Evolutionary conservation across 352 stramenopile genomes (phyloP).

Genomic region (Thalassiosira livingstoniorum): DNA sequence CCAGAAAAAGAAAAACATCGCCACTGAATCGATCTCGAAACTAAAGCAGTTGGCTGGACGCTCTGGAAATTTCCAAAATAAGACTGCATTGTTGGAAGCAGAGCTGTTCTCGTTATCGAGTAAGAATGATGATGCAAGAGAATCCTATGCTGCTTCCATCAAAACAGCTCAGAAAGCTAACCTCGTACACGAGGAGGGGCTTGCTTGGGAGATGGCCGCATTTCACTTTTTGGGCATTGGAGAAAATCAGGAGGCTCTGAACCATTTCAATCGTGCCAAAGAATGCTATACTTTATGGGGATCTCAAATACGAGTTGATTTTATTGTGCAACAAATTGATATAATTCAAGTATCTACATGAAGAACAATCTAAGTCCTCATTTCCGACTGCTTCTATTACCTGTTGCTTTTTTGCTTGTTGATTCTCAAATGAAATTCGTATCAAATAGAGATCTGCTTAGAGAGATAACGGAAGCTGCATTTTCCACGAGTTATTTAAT

Average conservation of each 20-base stretch:
- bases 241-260: neutral
- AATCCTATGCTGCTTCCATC: neutral
- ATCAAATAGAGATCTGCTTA: too few species aligned
- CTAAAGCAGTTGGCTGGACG: neutral
- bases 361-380: too few species aligned
- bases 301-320: neutral
- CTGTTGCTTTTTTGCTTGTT: too few species aligned
- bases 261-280: neutral
- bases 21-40: neutral
- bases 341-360: neutral
- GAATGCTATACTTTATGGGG: neutral
- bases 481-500: too few species aligned
- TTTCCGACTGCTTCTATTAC: too few species aligned
- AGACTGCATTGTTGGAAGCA: neutral
- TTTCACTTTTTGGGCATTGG: neutral
- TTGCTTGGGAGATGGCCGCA: neutral
- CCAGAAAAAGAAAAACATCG: neutral
- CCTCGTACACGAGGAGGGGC: neutral
- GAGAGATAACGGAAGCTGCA: too few species aligned
- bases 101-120: neutral
- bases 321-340: neutral
- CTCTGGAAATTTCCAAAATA: neutral
- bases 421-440: too few species aligned
- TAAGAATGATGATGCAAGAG: neutral
- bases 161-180: neutral